Evolutionary conservation across 768 basidiomycete species (phyloP).

Genomic region (Termitomyces sp.): DNA sequence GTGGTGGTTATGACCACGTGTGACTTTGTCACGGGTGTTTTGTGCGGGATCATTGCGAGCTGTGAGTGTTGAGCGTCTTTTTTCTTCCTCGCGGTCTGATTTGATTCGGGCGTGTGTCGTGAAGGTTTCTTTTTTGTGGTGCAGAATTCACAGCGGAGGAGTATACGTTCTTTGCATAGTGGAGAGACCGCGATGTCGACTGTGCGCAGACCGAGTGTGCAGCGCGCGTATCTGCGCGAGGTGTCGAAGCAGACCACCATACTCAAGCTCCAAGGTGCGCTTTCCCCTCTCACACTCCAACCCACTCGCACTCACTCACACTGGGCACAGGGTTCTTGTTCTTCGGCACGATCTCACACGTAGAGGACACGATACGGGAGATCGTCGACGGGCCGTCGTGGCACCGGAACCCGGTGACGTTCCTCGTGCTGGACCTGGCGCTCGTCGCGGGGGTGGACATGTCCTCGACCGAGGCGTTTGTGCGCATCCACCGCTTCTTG

Average conservation of each 20-base stretch:
- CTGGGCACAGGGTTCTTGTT: slow-evolving; percentile 64
- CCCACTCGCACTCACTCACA: background rate
- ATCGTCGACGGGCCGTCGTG: slow-evolving; percentile 69
- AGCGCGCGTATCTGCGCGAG: slow-evolving; percentile 86
- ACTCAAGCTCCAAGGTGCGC: slow-evolving; percentile 72
- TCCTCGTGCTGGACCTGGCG: slow-evolving; percentile 83
- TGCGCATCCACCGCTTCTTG: slow-evolving; percentile 81
- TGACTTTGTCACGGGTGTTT: slow-evolving; percentile 92
- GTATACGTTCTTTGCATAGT: slow-evolving; percentile 79
- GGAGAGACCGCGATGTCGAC: slow-evolving; percentile 86
- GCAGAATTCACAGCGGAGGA: slow-evolving; percentile 80
- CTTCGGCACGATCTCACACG: slow-evolving; percentile 88
- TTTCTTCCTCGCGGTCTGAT: too few species aligned
- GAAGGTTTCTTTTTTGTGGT: slow-evolving; percentile 96
- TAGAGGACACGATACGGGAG: slow-evolving; percentile 81
- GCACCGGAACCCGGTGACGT: slow-evolving; percentile 38
- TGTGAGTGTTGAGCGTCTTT: slow-evolving; percentile 41
- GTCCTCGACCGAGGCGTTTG: slow-evolving; percentile 92
- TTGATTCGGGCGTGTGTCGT: background rate
- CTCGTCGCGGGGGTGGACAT: slow-evolving; percentile 90
- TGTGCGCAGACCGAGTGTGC: slow-evolving; percentile 82
- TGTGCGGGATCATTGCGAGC: slow-evolving; percentile 88
- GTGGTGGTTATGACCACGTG: slow-evolving; percentile 90
- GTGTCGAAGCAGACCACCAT: slow-evolving; percentile 90
- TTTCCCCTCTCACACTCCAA: background rate